phyloP scores from a whole-genome alignment of 768 basidiomycete species.

The Steccherinum ochraceum region DNA sequence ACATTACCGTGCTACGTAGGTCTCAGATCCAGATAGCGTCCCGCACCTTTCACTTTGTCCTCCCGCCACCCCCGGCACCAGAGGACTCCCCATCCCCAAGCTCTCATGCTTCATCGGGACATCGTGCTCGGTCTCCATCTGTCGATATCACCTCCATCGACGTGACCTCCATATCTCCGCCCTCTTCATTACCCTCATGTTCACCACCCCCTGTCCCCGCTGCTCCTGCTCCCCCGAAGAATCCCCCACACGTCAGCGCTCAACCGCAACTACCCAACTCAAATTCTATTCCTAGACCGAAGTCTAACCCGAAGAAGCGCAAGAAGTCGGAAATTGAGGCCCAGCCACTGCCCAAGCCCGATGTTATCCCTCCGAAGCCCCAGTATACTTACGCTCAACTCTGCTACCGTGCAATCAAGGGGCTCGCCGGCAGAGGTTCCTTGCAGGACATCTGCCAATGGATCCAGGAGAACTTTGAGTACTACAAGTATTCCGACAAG shows the following conservation, averaged over 20 bases:
- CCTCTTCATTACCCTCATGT: conserved; percentile 72
- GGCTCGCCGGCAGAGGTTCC: conserved; percentile 79
- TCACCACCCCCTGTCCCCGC: conserved; percentile 57
- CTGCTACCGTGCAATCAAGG: conserved; percentile 84
- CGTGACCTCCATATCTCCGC: conserved; percentile 50
- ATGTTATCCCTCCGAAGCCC: conserved; percentile 85
- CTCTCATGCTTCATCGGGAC: conserved; percentile 55
- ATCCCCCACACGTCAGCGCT: conserved; percentile 31
- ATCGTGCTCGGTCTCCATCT: conserved; percentile 66
- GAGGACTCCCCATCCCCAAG: conserved; percentile 80
- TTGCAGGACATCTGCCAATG: conserved; percentile 88
- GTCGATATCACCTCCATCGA: conserved; percentile 67
- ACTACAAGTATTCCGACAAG: conserved; percentile 81
- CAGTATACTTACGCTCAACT: conserved; percentile 87
- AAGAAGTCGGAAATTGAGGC: conserved; percentile 50
- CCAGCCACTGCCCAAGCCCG: conserved; percentile 44
- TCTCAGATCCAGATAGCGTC: conserved; percentile 97
- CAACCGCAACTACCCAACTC: conserved; percentile 58
- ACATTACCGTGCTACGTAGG: conserved; percentile 39
- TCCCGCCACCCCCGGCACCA: conserved; percentile 81
- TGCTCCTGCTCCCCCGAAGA: conserved; percentile 38
- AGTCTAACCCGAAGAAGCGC: conserved; percentile 57
- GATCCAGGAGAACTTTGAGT: conserved; percentile 85
- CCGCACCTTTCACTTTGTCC: conserved; percentile 92
- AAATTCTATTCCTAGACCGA: conserved; percentile 31